phyloP scores from a whole-genome alignment of 208 protist genomes.

The Leishmania turanica region DNA sequence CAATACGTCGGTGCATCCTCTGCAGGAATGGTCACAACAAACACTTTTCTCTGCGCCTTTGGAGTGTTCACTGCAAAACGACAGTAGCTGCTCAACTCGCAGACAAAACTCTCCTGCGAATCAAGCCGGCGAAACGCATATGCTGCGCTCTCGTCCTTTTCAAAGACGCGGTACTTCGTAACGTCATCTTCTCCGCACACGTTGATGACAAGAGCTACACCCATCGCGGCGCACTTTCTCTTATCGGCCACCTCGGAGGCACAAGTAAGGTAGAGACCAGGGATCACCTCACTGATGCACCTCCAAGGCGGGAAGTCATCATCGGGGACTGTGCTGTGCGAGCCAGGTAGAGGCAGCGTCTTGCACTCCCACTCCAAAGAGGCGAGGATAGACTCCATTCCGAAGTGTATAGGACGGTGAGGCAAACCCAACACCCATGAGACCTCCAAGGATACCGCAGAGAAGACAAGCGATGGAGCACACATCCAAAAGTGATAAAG shows the following conservation, averaged over 20 bases:
- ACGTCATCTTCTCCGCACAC: conserved; percentile 58
- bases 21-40: conserved; percentile 66
- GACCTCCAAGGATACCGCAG: not conserved
- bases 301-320: conserved; percentile 54
- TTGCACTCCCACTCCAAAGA: conserved; percentile 41
- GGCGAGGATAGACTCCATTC: conserved; percentile 23
- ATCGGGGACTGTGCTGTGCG: conserved; percentile 26
- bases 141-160: conserved; percentile 16
- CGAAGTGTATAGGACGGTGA: not conserved
- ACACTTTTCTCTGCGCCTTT: conserved; percentile 46
- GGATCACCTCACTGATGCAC: conserved; percentile 74
- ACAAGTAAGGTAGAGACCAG: conserved; percentile 78
- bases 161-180: conserved; percentile 61
- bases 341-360: conserved; percentile 32
- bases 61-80: conserved; percentile 14
- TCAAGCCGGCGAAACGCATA: conserved; percentile 38
- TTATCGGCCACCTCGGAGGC: conserved; percentile 52
- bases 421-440: not conserved
- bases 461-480: not conserved
- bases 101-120: conserved; percentile 47
- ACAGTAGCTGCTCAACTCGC: conserved; percentile 51
- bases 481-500: not conserved
- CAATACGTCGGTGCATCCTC: conserved; percentile 76
- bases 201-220: conserved; percentile 70
- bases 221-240: conserved; percentile 24